These are phyloP conservation scores for Aaosphaeria arxii DNA, from an alignment of 2,329 filamentous ascomycete species.

Conservation along the genomic window DNA sequence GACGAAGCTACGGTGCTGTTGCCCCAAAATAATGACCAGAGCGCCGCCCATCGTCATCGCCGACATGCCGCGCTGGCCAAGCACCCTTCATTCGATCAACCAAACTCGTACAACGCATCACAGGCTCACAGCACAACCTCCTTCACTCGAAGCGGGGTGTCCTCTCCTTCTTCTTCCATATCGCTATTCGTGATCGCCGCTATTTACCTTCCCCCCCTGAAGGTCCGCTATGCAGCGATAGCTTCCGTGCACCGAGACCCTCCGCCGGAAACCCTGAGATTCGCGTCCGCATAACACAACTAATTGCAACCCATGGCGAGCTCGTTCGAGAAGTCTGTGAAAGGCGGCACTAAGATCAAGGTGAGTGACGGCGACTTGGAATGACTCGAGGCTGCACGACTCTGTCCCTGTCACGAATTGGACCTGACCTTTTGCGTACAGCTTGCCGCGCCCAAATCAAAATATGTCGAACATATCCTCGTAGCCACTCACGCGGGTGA, in stretches of 20 bases:
- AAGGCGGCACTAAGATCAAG: constrained; percentile 98
- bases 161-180: not conserved
- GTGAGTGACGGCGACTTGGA: constrained; percentile 42
- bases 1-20: not conserved
- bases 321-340: constrained; percentile 98
- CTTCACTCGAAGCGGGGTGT: not conserved
- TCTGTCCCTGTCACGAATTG: constrained; percentile 7
- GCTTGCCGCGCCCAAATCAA: constrained; percentile 95
- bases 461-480: constrained; percentile 98
- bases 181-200: constrained; percentile 1
- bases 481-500: constrained; percentile 93
- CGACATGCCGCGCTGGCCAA: not conserved
- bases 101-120: not conserved
- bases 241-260: constrained; percentile 5
- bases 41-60: not conserved
- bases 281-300: constrained; percentile 1
- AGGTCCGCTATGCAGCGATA: constrained; percentile 28
- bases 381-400: not conserved
- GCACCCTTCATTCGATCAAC: not conserved
- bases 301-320: constrained; percentile 60
- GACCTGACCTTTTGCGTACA: constrained; percentile 38
- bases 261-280: not conserved
- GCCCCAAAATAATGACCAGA: not conserved
- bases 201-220: constrained; percentile 6
- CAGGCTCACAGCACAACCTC: not conserved